phyloP scores from a whole-genome alignment of 495 filamentous ascomycete genomes.

The Sabuloglossum arenarium region DNA sequence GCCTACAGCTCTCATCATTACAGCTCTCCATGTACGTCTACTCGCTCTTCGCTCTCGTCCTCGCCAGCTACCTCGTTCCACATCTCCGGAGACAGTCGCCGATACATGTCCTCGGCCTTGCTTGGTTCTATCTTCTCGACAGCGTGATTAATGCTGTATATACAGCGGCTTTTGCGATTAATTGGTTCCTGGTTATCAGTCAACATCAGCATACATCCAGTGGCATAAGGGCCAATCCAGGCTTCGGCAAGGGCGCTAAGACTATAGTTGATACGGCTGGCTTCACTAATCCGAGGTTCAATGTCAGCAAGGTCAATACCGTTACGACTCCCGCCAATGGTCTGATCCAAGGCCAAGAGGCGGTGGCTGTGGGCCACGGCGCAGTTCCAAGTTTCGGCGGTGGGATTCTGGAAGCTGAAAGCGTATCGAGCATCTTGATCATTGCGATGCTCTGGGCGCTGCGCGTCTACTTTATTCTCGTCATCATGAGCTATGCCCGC shows the following conservation, averaged over 20 bases:
- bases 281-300: slow-evolving; percentile 44
- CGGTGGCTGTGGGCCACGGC: slow-evolving; percentile 25
- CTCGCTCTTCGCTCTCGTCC: slow-evolving; percentile 43
- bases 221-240: slow-evolving; percentile 18
- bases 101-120: slow-evolving; percentile 44
- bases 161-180: slow-evolving; percentile 56
- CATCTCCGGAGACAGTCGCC: slow-evolving; percentile 49
- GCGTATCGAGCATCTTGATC: slow-evolving; percentile 51
- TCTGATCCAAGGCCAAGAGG: slow-evolving; percentile 25
- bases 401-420: slow-evolving; percentile 42
- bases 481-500: slow-evolving; percentile 63
- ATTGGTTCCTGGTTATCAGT: slow-evolving; percentile 59
- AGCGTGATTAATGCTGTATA: slow-evolving; percentile 55
- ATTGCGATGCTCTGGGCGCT: slow-evolving; percentile 50
- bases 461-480: slow-evolving; percentile 54
- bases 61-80: slow-evolving; percentile 39
- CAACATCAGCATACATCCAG: slow-evolving; percentile 20
- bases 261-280: slow-evolving; percentile 47
- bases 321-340: slow-evolving; percentile 22
- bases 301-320: slow-evolving; percentile 31
- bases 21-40: slow-evolving; percentile 72
- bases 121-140: slow-evolving; percentile 65
- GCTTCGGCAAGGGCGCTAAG: slow-evolving; percentile 18
- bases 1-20: slow-evolving; percentile 40
- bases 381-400: slow-evolving; percentile 18